A percentile compares a stretch with the other conserved stretches of the same genome.
These are phyloP conservation scores for Oligophagozyma castellii DNA, from an alignment of 1,139 yeast genomes.

Conservation along the genomic window DNA sequence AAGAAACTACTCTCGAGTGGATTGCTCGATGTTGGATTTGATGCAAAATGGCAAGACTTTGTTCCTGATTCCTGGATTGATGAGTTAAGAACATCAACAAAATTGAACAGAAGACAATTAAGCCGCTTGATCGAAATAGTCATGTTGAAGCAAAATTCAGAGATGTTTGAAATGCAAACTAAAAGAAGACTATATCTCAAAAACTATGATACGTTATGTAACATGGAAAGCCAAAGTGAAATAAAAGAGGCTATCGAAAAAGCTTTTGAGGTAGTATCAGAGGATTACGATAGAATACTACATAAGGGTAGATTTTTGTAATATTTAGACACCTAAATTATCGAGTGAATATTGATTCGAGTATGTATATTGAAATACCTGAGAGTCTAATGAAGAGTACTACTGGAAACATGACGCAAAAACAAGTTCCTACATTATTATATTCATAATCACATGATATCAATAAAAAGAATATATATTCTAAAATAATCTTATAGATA, in stretches of 20 bases:
- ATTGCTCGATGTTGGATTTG: constrained; percentile 20
- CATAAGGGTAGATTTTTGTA: not conserved
- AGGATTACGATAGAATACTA: constrained; percentile 43
- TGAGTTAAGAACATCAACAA: constrained; percentile 27
- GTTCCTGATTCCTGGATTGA: constrained; percentile 30
- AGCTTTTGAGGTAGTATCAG: constrained; percentile 54
- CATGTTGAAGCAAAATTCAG: constrained; percentile 31
- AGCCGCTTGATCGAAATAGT: constrained; percentile 67
- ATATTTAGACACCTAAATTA: too few species aligned
- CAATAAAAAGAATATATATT: too few species aligned
- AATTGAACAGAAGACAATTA: constrained; percentile 70
- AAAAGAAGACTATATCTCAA: constrained; percentile 62
- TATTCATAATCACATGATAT: too few species aligned
- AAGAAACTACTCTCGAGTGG: constrained; percentile 31
- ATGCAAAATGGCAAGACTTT: constrained; percentile 11
- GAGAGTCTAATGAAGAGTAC: too few species aligned
- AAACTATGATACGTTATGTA: constrained; percentile 63
- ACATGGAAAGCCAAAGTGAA: constrained; percentile 42
- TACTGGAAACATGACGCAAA: too few species aligned
- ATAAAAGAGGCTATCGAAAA: constrained; percentile 59
- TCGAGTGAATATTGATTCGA: too few species aligned
- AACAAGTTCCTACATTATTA: too few species aligned
- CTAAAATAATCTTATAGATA: too few species aligned
- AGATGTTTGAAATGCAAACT: constrained; percentile 37
- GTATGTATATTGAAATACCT: too few species aligned